A percentile compares a stretch with the other conserved stretches of the same genome.
These are phyloP conservation scores for Macrotyloma uniflorum DNA, from an alignment of 306 rosid species.

Conservation along the genomic window DNA sequence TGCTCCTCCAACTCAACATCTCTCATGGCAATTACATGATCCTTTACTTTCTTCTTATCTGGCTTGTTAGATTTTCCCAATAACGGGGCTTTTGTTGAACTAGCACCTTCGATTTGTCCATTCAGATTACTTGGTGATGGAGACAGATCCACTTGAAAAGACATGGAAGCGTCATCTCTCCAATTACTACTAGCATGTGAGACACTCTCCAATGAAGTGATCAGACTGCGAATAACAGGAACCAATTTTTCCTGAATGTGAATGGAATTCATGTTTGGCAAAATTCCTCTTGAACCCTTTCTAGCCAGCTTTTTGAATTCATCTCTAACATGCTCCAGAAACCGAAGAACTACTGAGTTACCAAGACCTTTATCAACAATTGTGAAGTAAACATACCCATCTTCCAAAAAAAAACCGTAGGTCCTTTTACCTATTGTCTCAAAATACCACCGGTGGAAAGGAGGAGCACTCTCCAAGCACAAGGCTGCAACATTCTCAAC, in stretches of 20 bases:
- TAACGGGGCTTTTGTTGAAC: constrained; percentile 83
- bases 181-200: constrained; percentile 59
- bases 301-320: constrained; percentile 63
- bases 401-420: constrained; percentile 76
- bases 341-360: constrained; percentile 63
- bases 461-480: constrained; percentile 78
- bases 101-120: constrained; percentile 66
- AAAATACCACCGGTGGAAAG: constrained; percentile 80
- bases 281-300: constrained; percentile 72
- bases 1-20: constrained; percentile 78
- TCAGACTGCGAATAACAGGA: constrained; percentile 64
- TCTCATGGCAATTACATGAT: constrained; percentile 74
- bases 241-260: constrained; percentile 67
- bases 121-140: constrained; percentile 68
- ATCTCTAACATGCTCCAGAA: constrained; percentile 78
- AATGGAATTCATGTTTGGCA: constrained; percentile 56
- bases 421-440: constrained; percentile 71
- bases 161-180: constrained; percentile 51
- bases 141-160: constrained; percentile 53
- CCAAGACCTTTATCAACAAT: constrained; percentile 70
- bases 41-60: constrained; percentile 84
- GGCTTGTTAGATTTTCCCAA: constrained; percentile 75
- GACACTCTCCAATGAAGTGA: constrained; percentile 74
- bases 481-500: constrained; percentile 57
- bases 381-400: constrained; percentile 66